Percentiles rank a stretch among this genome's conserved stretches.
Conservation (phyloP, 2,329 filamentous ascomycete genomes). For the Diaporthe aspalathi region DNA sequence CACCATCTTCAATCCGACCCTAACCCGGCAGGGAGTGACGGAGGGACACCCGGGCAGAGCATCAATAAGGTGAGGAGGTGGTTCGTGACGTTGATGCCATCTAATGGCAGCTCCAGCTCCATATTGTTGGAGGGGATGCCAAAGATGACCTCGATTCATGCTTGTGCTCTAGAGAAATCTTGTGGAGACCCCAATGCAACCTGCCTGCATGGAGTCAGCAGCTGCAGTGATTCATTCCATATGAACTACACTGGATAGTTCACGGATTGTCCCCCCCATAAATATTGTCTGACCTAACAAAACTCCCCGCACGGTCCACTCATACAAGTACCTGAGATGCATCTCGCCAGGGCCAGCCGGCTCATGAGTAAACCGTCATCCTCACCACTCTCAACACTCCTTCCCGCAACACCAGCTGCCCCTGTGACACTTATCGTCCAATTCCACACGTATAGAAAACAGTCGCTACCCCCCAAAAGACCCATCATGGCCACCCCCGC, state of each 20-base stretch:
- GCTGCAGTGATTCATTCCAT: background rate
- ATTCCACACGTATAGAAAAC: background rate
- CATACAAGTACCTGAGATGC: background rate
- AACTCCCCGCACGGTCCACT: background rate
- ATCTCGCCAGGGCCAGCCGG: background rate
- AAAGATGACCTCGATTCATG: background rate
- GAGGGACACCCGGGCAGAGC: no score
- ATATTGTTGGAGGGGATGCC: background rate
- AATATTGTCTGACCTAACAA: slow-evolving; percentile 19
- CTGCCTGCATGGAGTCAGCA: slow-evolving; percentile 7
- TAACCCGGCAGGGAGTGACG: background rate
- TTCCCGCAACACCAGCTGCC: background rate
- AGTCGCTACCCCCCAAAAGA: background rate
- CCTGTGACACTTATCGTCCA: background rate
- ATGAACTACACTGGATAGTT: background rate
- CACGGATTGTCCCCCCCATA: no score
- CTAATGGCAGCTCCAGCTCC: background rate
- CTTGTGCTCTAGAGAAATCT: background rate
- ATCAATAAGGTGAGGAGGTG: background rate
- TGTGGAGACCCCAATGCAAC: background rate
- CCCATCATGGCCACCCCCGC: slow-evolving; percentile 34
- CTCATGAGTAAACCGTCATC: background rate
- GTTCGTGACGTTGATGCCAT: background rate
- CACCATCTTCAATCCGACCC: no score
- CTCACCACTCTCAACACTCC: background rate